Base-by-base conservation (phyloP, 2,329 filamentous ascomycete genomes). In the Boeremia lycopersici region DNA sequence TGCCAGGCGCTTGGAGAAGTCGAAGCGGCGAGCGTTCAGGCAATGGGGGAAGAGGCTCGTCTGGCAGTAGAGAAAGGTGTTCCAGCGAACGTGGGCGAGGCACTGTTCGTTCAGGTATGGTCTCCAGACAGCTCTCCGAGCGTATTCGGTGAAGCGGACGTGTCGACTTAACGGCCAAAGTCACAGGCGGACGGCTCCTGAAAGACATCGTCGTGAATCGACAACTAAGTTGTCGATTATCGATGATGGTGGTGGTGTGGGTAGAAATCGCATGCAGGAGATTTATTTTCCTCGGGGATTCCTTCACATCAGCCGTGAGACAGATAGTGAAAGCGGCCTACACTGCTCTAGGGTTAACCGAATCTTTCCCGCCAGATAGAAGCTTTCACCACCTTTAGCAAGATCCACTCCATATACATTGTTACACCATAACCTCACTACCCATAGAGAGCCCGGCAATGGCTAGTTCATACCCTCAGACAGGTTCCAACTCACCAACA, bases 41-140 rank as follows among this genome's bases (percentile, higher is more conserved):
- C 2, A 54, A 6, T 4, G 45, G 44, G n/a, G 51, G 51, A n/a
- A 44, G 39, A 23, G 39, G 29, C n/a, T 35, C 13, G 10, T 48
- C 10, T 19, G 39, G 39, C 13, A 17, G 51, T 15, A 33, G 26
- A 10, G 39, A 54, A 0, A 54, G 12, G 13, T 55, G 40, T 19
- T 26, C 46, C 28, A 50, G 23, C 2, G 52, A 49, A 10, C 41
- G 17, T 11, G 41, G 15, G n/a, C 33, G 45, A 42, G 1, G 28
- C 13, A 48, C 4, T 15, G 35, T 33, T 6, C 15, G 52, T 12
- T 17, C 28, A 33, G 26, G 7, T 12, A 26, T 23, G 4, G 10
- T 6, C 7, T 26, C 26, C 3, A 53, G 15, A 19, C 31, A 28
- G 12, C 33, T 15, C 9, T 53, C 50, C 10, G 50, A 53, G 12